Evolutionary conservation across 2,329 filamentous ascomycete species (phyloP), one percentile per base, ranked within the genome.

Genomic region (Colletotrichum caudatum): DNA sequence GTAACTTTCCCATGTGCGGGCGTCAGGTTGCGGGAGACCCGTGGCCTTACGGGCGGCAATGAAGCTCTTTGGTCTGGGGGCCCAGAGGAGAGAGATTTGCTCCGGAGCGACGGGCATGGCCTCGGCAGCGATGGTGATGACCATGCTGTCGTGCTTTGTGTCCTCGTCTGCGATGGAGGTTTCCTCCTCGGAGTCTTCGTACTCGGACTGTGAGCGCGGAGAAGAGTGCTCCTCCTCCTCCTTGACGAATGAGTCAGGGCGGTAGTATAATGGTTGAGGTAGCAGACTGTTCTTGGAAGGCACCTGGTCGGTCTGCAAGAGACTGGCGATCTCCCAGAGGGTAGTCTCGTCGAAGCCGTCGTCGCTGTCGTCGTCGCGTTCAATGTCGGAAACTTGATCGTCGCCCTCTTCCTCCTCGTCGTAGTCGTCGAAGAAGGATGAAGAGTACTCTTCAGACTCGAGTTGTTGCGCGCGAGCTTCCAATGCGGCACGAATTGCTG

Each of bases 291-390:
- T 76, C 74, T 82, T 86, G 16, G 87, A 86, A 4, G 87, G 87
- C 5, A 89, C 79, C 60, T 85, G 78, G 66, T 86, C 84, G 2
- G 85, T 82, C 77, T 86, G 85, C 14, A 91, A 81, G 51, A 91
- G 81, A 71, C 82, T 89, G 69, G 89, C 89, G 79, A 91, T 91
- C 76, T 91, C 89, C 87, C 88, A 90, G 35, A 91, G 80, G 0
- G 88, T 91, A 12, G 81, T 86, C 79, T 91, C 89, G 72, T 91
- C 89, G 73, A 91, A 90, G 29, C 84, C 85, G 62, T 88, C 87
- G 48, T 85, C 86, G 57, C 82, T 84, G 53, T 78, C 78, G 50
- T 81, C 78, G 37, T 79, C 78, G 23, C 78, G 77, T 39, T 82
- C 79, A 66, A 78, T 77, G 74, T 76, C 76, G 39, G 75, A 79